A percentile compares a stretch with the other conserved stretches of the same genome.
Evolutionary conservation across 2,329 filamentous ascomycete species (phyloP).

Genomic region (Ophiostoma ips): DNA sequence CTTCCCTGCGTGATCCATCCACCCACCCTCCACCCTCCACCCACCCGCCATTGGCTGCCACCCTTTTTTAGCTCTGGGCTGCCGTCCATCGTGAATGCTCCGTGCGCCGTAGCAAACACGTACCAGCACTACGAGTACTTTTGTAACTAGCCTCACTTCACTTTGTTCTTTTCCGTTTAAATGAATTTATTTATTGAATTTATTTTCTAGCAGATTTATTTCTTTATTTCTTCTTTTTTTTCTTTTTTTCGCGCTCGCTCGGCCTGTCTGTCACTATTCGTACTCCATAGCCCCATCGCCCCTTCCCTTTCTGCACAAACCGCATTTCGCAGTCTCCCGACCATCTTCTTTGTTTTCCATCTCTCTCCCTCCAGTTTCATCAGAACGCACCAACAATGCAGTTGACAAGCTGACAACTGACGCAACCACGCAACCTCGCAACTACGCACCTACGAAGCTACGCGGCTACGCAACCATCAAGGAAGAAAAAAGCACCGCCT

Average conservation of each 20-base stretch:
- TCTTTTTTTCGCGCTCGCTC: background rate
- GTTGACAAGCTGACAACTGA: no score
- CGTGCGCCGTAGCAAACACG: background rate
- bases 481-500: no score
- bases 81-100: background rate
- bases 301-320: background rate
- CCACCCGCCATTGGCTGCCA: background rate
- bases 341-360: background rate
- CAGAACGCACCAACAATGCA: background rate
- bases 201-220: background rate
- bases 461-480: no score
- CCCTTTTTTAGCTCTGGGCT: background rate
- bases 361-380: no score
- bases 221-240: background rate
- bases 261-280: conserved; percentile 1
- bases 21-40: background rate
- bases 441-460: no score
- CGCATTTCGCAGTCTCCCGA: background rate
- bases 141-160: background rate
- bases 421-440: no score
- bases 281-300: conserved; percentile 2
- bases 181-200: background rate
- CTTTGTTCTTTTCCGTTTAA: background rate
- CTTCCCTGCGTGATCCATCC: background rate
- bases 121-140: background rate